Percentiles rank a stretch among this genome's conserved stretches.
Conservation (phyloP, 495 filamentous ascomycete genomes). For the Cladorrhinum samala region DNA sequence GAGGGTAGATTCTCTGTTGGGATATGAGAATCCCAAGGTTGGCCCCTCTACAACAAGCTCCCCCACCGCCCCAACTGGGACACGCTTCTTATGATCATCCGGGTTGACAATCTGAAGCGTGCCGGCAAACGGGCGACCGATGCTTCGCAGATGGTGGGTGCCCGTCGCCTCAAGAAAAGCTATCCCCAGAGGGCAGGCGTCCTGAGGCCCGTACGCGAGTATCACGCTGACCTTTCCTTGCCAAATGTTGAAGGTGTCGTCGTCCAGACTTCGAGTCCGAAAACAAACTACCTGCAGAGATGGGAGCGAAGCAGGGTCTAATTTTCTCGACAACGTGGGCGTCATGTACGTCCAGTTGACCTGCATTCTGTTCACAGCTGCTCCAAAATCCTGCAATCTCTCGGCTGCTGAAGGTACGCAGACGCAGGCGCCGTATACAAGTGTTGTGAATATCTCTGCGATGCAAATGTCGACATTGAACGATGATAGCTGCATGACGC, state of each 20-base stretch:
- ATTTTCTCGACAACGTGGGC: conserved; percentile 37
- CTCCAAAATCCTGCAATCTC: conserved; percentile 30
- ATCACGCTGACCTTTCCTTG: conserved; percentile 37
- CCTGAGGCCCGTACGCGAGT: conserved; percentile 39
- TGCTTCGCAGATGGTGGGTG: conserved; percentile 31
- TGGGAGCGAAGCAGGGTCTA: conserved; percentile 32
- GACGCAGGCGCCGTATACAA: conserved; percentile 49
- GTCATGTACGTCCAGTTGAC: conserved; percentile 47
- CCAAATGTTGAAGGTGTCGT: conserved; percentile 39
- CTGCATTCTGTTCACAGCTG: conserved; percentile 38
- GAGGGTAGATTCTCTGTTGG: conserved; percentile 26
- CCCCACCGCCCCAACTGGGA: conserved; percentile 42
- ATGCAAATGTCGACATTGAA: conserved; percentile 65
- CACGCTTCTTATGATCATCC: conserved; percentile 41
- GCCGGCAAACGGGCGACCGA: conserved; percentile 39
- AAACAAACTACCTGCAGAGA: conserved; percentile 41
- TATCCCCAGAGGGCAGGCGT: conserved; percentile 41
- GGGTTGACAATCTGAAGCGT: conserved; percentile 42
- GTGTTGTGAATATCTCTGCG: conserved; percentile 58
- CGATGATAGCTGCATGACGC: conserved; percentile 62
- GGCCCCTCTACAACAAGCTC: conserved; percentile 44
- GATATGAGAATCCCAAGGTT: conserved; percentile 33
- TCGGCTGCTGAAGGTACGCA: conserved; percentile 43
- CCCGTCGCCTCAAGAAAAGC: conserved; percentile 36
- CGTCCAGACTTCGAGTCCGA: conserved; percentile 37